Percentiles rank a stretch among this genome's conserved stretches.
These are phyloP conservation scores for Moringa oleifera DNA, from an alignment of 345 rosid genomes.

Conservation along the genomic window DNA sequence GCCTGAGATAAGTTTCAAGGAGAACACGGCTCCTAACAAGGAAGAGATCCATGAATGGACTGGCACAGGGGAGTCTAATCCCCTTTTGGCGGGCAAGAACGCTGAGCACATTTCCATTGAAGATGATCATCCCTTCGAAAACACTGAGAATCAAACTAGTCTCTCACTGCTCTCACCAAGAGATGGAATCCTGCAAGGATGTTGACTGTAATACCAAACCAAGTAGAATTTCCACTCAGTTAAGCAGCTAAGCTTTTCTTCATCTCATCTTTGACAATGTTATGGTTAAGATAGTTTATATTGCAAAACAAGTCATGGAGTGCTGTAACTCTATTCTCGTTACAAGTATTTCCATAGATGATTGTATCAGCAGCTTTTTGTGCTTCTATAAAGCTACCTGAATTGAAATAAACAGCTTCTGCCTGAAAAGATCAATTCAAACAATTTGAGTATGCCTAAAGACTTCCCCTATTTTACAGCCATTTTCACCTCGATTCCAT, in stretches of 20 bases:
- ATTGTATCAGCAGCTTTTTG: too few species aligned
- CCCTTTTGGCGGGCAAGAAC: conserved; percentile 28
- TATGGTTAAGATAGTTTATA: not conserved
- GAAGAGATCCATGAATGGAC: conserved; percentile 33
- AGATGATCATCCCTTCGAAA: conserved; percentile 47
- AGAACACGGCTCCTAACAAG: conserved; percentile 30
- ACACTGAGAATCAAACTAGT: conserved; percentile 20
- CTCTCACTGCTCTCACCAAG: conserved; percentile 35
- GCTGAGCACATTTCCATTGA: conserved; percentile 19
- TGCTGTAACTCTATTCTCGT: too few species aligned
- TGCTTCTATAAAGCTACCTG: too few species aligned
- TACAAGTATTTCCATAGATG: too few species aligned
- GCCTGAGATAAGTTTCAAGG: conserved; percentile 29
- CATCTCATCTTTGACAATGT: not conserved
- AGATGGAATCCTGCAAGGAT: conserved; percentile 28
- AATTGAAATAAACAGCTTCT: too few species aligned
- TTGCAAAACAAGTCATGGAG: not conserved
- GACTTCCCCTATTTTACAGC: too few species aligned
- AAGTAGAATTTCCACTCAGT: not conserved
- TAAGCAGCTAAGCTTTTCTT: not conserved
- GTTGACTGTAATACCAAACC: conserved; percentile 5
- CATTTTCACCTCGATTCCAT: too few species aligned
- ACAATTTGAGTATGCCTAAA: too few species aligned
- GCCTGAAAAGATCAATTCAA: too few species aligned
- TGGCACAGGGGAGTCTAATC: conserved; percentile 26